Conservation (phyloP, 2,329 filamentous ascomycete genomes). For the Ophiocordyceps camponoti-leonardi region DNA sequence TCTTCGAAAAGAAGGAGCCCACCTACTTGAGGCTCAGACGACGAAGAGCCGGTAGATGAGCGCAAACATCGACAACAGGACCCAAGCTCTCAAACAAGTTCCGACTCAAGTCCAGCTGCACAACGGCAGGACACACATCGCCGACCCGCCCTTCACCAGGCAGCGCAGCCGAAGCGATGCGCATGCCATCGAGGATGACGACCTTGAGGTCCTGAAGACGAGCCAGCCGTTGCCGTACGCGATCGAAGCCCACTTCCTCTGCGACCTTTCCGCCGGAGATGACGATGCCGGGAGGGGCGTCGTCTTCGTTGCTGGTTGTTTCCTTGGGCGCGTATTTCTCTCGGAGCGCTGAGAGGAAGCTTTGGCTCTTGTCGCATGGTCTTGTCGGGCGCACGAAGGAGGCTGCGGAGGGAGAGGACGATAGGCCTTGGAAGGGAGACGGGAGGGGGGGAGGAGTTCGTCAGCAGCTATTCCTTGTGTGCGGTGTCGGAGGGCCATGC, state of each 20-base stretch:
- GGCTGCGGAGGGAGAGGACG: conserved; percentile 49
- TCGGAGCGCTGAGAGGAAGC: conserved; percentile 64
- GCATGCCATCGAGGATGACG: conserved; percentile 64
- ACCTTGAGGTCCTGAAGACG: conserved; percentile 61
- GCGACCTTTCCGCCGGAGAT: conserved; percentile 62
- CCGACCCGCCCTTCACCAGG: conserved; percentile 21
- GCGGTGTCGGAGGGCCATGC: too few species aligned
- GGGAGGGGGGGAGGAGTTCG: not conserved
- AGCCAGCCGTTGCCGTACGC: conserved; percentile 67
- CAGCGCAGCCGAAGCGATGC: conserved; percentile 28
- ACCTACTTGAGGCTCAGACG: conserved; percentile 55
- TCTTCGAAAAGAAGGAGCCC: not conserved
- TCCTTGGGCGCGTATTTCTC: conserved; percentile 64
- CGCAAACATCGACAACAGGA: conserved; percentile 55
- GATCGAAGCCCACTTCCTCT: conserved; percentile 90
- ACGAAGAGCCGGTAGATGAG: conserved; percentile 46
- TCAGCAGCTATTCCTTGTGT: too few species aligned
- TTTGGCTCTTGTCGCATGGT: conserved; percentile 46
- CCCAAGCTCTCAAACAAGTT: conserved; percentile 58
- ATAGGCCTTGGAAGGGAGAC: conserved; percentile 28
- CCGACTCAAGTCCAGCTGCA: conserved; percentile 69
- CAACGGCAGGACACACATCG: conserved; percentile 45
- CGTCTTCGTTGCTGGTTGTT: conserved; percentile 8
- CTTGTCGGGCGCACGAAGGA: conserved; percentile 77
- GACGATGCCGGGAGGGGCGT: conserved; percentile 30